Base-by-base conservation (phyloP, 768 basidiomycete genomes). In the Lyophyllum decastes region DNA sequence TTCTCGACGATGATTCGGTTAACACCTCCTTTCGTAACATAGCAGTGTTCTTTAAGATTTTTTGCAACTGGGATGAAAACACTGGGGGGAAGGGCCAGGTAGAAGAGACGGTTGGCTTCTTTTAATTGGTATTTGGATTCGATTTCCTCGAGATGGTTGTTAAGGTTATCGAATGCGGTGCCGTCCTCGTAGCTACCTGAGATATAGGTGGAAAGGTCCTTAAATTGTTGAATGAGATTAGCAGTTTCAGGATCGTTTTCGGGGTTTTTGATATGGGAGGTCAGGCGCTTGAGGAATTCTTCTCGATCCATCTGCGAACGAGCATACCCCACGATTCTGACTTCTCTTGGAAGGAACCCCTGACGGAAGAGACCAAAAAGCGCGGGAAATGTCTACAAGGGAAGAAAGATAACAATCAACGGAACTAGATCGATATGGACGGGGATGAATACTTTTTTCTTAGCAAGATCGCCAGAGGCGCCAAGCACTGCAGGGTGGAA, bases 1-100 rank as follows among this genome's bases (percentile, higher is more conserved):
- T 99, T 99, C 78, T 99, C 96, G 64, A 99, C 89, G 69, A 99
- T 94, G 73, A 99, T 87, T 53, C 96, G 87, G 75, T 94, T 95
- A 70, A 87, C 72, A 21, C 94, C 95, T 30, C 76, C 80, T 30
- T 75, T 79, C 24, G 82, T 62, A 44, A 80, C 70, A 72, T 98
- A 95, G 73, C 89, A 92, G 68, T 89, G 82, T 65, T 88, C 85
- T 72, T 88, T 95, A 64, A 95, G 73, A 65, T 92, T 87, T 70
- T 83, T 82, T 27, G 92, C 87, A 52, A 98, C 96, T 26, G 90
- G 84, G 62, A 92, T 85, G 78, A 99, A 99, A 66, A 99, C 96
- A 48, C 85, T 90, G n/a, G 96, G 96, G 1, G 96, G 96, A 22
- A 99, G 88, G 17, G 96, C 96, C 69, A 99, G 89, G 74, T 99